Percentiles rank a stretch among this genome's conserved stretches.
Evolutionary conservation across 192 early-diverging fungal genomes (phyloP).

Genomic region (Rhizoclosmatium globosum): DNA sequence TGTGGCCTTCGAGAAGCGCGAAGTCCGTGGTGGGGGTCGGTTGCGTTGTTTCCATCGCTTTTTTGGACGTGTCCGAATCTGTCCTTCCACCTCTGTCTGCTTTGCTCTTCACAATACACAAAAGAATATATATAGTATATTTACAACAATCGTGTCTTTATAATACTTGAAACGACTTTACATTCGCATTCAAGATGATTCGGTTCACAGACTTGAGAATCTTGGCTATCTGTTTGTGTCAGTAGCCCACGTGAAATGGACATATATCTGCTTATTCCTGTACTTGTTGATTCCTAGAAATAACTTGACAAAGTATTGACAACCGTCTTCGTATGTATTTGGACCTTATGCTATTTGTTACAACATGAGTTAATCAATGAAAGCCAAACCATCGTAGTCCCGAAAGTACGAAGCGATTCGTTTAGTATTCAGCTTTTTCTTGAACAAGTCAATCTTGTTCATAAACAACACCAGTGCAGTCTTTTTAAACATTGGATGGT

Average conservation of each 20-base stretch:
- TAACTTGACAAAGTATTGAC: slow-evolving; percentile 49
- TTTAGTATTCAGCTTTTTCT: slow-evolving; percentile 47
- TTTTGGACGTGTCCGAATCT: too few relatives aligned
- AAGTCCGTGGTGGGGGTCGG: too few relatives aligned
- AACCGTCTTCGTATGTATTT: slow-evolving; percentile 54
- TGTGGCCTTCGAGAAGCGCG: background rate
- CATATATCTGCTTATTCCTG: slow-evolving; percentile 55
- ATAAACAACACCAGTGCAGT: slow-evolving; percentile 55
- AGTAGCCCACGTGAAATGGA: slow-evolving; percentile 66
- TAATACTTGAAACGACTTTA: background rate
- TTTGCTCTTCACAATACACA: too few relatives aligned
- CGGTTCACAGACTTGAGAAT: slow-evolving; percentile 37
- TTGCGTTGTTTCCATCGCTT: too few relatives aligned
- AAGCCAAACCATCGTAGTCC: slow-evolving; percentile 45
- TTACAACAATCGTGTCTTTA: too few relatives aligned
- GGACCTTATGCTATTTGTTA: slow-evolving; percentile 39
- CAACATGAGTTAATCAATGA: background rate
- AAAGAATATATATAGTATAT: too few relatives aligned
- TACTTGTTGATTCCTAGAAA: slow-evolving; percentile 51
- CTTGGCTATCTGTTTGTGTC: slow-evolving; percentile 62
- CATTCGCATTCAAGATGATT: slow-evolving; percentile 6
- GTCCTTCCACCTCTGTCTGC: too few relatives aligned
- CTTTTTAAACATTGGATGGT: slow-evolving; percentile 52
- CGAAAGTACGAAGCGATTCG: slow-evolving; percentile 50
- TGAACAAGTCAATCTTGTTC: slow-evolving; percentile 62